Base-by-base conservation (phyloP, 208 protist species). In the Tritrichomonas foetus region DNA sequence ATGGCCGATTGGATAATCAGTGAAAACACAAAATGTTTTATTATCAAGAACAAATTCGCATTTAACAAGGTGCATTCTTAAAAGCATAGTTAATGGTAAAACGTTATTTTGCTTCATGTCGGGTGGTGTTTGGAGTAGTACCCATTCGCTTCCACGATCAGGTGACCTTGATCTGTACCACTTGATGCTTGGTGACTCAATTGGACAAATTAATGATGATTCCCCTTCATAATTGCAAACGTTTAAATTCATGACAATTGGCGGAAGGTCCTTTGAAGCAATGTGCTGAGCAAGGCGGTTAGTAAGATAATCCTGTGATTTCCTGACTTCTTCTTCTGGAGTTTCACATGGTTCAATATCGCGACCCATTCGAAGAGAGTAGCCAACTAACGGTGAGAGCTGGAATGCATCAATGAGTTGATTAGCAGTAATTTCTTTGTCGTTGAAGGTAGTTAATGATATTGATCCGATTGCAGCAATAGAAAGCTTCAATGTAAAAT, bases 401-500 rank as follows among this genome's bases (percentile, higher is more conserved):
- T 89, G 33, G 30, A 89, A 89, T 16, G 78, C 78, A 39, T 89
- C 47, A 16, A 27, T 39, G 39, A 89, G 47, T 41, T 53, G 3
- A 39, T 53, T 11, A 2, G 41, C 3, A 39, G 78, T 33, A 27
- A 89, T 20, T 57, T 25, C 20, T 25, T 41, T 57, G 27, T n/a
- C 78, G 78, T 89, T 89, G 47, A 89, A 89, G 13, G 33, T 57
- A 1, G 13, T 27, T 3, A 89, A 22, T 33, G 16, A 89, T 11
- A 89, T 57, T 13, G 78, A 89, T 57, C 78, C 78, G 57, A 89
- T 57, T 20, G 78, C 78, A 39, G 78, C 78, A 57, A 89, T 89
- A n/a, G 41, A 61, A 47, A 89, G 33, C 14, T 53, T 49, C 13
- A 47, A n/a, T 41, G 14, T 49, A 47, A 89, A 89, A 57, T 89